A percentile compares a stretch with the other conserved stretches of the same genome.
These are phyloP conservation scores for Dillenia turbinata DNA, from an alignment of 164 flowering plant genomes.

Conservation along the genomic window DNA sequence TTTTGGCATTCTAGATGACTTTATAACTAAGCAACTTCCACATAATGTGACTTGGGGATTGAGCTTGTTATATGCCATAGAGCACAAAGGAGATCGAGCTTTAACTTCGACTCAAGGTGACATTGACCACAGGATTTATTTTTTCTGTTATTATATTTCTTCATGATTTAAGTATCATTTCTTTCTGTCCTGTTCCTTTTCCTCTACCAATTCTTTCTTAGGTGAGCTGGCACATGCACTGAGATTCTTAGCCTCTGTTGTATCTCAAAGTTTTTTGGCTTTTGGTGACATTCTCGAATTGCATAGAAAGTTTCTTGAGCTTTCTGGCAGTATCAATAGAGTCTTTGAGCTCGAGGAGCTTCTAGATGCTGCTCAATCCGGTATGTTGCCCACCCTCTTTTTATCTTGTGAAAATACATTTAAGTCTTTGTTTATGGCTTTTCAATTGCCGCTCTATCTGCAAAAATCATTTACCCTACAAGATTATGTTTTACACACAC, in stretches of 20 bases:
- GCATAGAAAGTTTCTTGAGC: slow-evolving; percentile 75
- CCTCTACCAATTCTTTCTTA: slow-evolving; percentile 15
- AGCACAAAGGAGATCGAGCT: slow-evolving; percentile 85
- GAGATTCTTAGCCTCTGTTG: slow-evolving; percentile 96
- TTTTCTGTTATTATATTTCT: not conserved
- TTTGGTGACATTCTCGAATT: slow-evolving; percentile 98
- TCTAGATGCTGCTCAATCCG: slow-evolving; percentile 77
- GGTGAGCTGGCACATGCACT: slow-evolving; percentile 98
- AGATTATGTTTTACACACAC: no score
- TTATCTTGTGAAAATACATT: no score
- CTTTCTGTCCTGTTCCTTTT: not conserved
- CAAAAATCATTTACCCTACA: no score
- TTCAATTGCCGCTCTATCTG: no score
- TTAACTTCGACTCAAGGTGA: slow-evolving; percentile 78
- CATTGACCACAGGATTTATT: not conserved
- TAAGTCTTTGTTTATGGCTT: no score
- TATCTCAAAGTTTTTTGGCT: slow-evolving; percentile 98
- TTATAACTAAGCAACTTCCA: slow-evolving; percentile 94
- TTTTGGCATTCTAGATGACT: slow-evolving; percentile 86
- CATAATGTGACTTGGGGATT: slow-evolving; percentile 99
- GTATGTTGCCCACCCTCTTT: slow-evolving; percentile 25
- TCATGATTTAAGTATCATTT: not conserved
- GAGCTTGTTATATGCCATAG: slow-evolving; percentile 93
- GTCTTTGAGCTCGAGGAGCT: slow-evolving; percentile 97
- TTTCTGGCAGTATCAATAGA: slow-evolving; percentile 89